Evolutionary conservation across 306 rosid genomes (phyloP), one percentile per base, ranked within the genome.

Genomic region (Macrotyloma uniflorum): DNA sequence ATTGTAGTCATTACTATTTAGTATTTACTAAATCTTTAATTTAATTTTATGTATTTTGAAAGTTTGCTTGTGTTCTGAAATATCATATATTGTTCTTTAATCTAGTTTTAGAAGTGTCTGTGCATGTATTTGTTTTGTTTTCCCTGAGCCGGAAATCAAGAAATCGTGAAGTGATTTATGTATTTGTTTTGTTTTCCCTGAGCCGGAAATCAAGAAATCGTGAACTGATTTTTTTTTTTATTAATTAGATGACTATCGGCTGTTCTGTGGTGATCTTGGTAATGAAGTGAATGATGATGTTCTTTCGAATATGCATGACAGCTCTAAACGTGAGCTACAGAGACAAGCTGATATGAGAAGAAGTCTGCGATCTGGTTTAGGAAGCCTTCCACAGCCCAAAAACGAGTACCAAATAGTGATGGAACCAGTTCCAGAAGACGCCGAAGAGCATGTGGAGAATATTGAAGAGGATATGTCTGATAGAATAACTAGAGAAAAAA

Each of bases 281-380:
- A 95, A 95, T 70, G 99, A 95, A 90, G 99, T 93, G 87, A 95
- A 93, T 45, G 99, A 95, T 78, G 98, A 95, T 72, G 97, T 93
- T 77, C 98, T 95, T 81, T 82, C 99, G 3, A 95, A 95, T 51
- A 53, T 82, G 67, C 91, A 79, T 77, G 90, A 88, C 42, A 83
- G 86, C 61, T 67, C 89, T 40, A 93, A 87, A 80, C 86, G 88
- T 70, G 98, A 89, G 86, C 90, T 70, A 58, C 89, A 77, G 50
- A 91, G 93, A 83, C 91, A 90, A 73, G 91, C 92, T 79, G 91
- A 89, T 80, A 62, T 87, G 53, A 90, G 81, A 75, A 87, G 90
- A 80, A 89, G 90, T 78, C 79, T 91, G 74, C 86, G 79, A 23
- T 80, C 89, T 33, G 94, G 96, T 81, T 75, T 93, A 67, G 74